Evolutionary conservation across 1,284 basidiomycete genomes (phyloP).

Genomic region (Malassezia equina): DNA sequence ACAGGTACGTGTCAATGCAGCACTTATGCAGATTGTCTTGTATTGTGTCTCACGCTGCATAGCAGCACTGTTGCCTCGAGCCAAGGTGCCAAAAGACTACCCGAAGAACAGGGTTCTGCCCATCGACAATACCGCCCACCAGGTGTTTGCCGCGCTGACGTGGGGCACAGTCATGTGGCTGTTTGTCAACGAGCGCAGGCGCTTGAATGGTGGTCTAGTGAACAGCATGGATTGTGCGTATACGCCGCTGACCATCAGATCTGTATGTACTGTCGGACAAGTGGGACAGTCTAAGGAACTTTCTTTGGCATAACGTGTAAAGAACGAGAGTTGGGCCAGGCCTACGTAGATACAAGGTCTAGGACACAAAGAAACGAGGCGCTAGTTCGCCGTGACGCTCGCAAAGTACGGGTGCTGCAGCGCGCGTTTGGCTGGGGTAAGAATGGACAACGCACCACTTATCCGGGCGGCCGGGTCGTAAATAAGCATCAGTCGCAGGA

Average conservation of each 20-base stretch:
- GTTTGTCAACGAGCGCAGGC: constrained; percentile 73
- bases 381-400: constrained; percentile 4
- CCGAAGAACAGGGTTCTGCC: constrained; percentile 41
- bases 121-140: constrained; percentile 63
- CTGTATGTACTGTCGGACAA: constrained; percentile 45
- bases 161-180: constrained; percentile 99
- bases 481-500: constrained; percentile 62
- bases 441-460: constrained; percentile 20
- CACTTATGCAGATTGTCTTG: constrained; percentile 67
- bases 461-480: constrained; percentile 92
- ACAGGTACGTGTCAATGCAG: constrained; percentile 62
- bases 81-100: constrained; percentile 29
- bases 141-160: constrained; percentile 73
- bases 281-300: constrained; percentile 43
- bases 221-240: constrained; percentile 51
- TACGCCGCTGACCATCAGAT: constrained; percentile 21
- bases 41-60: constrained; percentile 53
- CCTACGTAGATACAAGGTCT: neutral
- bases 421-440: constrained; percentile 54
- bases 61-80: constrained; percentile 39
- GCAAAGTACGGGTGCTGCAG: constrained; percentile 29
- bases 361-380: neutral
- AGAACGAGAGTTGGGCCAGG: neutral
- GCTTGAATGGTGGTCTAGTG: constrained; percentile 79
- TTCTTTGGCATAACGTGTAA: constrained; percentile 48